Conservation (phyloP, 1,284 basidiomycete genomes). For the Papiliotrema flavescens region DNA sequence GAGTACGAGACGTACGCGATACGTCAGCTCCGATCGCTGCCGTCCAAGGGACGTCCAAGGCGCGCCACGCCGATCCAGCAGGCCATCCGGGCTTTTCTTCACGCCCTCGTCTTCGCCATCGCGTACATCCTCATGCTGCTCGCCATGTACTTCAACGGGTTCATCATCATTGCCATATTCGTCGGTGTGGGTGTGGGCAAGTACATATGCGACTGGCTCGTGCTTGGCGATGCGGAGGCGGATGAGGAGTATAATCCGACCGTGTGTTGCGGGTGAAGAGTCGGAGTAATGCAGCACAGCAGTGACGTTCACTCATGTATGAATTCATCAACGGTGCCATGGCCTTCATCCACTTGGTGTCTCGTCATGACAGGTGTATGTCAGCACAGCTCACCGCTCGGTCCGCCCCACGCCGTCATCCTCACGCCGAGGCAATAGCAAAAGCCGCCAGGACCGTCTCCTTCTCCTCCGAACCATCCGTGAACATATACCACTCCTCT, state of each 20-base stretch:
- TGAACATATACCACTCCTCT: constrained; percentile 43
- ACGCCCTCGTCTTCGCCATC: constrained; percentile 17
- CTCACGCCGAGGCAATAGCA: constrained; percentile 4
- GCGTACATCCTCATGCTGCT: constrained; percentile 33
- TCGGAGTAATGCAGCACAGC: background rate
- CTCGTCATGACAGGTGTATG: background rate
- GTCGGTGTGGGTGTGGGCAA: constrained; percentile 29
- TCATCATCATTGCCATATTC: constrained; percentile 27
- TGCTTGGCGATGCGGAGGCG: background rate
- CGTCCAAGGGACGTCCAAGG: constrained; percentile 3
- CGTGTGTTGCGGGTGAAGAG: constrained; percentile 12
- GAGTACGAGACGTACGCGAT: constrained; percentile 22
- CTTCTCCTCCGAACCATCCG: constrained; percentile 39
- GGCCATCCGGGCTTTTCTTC: constrained; percentile 19
- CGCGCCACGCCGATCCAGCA: constrained; percentile 30
- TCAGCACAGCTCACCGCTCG: background rate
- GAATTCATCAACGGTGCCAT: no score
- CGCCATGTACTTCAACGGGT: constrained; percentile 33
- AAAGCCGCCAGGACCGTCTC: constrained; percentile 37
- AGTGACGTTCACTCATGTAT: background rate
- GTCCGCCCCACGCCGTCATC: background rate
- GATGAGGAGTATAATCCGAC: constrained; percentile 8
- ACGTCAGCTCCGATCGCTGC: constrained; percentile 7
- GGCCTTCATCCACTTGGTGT: no score
- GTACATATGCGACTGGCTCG: constrained; percentile 35